A percentile compares a stretch with the other conserved stretches of the same genome.
Evolutionary conservation across 768 basidiomycete genomes (phyloP).

Genomic region (Tulasnella sp.): DNA sequence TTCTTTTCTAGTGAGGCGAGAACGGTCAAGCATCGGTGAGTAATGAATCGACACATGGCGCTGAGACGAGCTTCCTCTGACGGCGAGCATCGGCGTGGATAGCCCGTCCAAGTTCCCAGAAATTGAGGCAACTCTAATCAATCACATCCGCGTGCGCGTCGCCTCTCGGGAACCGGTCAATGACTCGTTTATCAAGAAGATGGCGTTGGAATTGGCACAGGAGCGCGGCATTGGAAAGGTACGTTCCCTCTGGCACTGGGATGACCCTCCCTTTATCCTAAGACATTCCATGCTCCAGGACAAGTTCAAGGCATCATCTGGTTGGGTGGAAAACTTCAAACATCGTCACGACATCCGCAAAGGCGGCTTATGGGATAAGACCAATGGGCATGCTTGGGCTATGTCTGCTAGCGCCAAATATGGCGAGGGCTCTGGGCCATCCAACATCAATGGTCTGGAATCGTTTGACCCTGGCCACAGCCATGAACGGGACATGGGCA

Average conservation of each 20-base stretch:
- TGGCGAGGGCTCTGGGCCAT: neutral
- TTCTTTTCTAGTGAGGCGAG: conserved; percentile 35
- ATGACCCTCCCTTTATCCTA: neutral
- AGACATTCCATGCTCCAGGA: conserved; percentile 30
- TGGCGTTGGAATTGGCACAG: conserved; percentile 58
- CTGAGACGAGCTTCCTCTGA: too few species aligned
- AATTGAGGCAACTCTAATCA: conserved; percentile 56
- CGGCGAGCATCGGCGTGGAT: neutral
- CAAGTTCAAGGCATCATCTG: conserved; percentile 82
- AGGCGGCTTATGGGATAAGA: conserved; percentile 29
- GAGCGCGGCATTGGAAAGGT: conserved; percentile 39
- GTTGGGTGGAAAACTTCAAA: conserved; percentile 92
- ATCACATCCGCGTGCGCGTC: conserved; percentile 43
- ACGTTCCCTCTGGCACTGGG: neutral
- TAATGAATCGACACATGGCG: neutral
- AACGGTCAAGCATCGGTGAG: conserved; percentile 61
- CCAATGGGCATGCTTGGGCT: neutral
- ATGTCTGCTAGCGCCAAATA: neutral
- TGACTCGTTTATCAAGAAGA: conserved; percentile 53
- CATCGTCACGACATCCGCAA: conserved; percentile 64
- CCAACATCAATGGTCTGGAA: too few species aligned
- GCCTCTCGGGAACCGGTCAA: conserved; percentile 37
- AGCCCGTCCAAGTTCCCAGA: conserved; percentile 76
- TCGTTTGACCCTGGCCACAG: too few species aligned
- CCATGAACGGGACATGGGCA: too few species aligned